phyloP scores from a whole-genome alignment of 1,139 yeast genomes.

The Pichia sp. region DNA sequence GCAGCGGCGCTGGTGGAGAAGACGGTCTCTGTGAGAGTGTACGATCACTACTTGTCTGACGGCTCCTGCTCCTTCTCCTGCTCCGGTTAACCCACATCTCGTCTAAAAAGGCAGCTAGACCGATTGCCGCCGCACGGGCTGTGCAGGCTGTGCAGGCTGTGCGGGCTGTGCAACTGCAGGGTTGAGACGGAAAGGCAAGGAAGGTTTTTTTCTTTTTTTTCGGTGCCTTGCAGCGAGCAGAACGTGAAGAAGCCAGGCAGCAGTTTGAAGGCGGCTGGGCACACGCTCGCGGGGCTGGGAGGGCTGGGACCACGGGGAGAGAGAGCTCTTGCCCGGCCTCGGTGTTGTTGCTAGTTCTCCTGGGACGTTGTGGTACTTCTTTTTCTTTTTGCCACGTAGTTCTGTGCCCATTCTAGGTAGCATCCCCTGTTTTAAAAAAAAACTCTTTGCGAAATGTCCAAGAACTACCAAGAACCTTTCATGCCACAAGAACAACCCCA shows the following conservation, averaged over 20 bases:
- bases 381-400: too few species aligned
- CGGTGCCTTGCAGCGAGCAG: neutral
- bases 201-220: neutral
- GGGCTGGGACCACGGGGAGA: neutral
- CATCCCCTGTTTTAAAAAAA: too few species aligned
- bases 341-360: neutral
- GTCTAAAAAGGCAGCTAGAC: too few species aligned
- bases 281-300: neutral
- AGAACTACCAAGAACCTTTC: neutral
- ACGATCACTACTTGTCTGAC: neutral
- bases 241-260: neutral
- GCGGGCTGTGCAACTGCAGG: too few species aligned
- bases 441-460: neutral
- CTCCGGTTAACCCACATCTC: too few species aligned
- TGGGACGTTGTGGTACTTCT: too few species aligned
- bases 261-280: neutral
- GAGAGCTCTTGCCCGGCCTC: neutral
- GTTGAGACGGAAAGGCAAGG: neutral
- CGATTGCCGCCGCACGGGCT: neutral
- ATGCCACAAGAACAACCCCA: slow-evolving; percentile 3
- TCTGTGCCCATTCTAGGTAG: too few species aligned
- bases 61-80: too few species aligned
- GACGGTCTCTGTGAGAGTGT: slow-evolving; percentile 1
- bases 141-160: too few species aligned
- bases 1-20: neutral